Evolutionary conservation across 345 rosid species (phyloP).

Genomic region (Dovyalis caffra): DNA sequence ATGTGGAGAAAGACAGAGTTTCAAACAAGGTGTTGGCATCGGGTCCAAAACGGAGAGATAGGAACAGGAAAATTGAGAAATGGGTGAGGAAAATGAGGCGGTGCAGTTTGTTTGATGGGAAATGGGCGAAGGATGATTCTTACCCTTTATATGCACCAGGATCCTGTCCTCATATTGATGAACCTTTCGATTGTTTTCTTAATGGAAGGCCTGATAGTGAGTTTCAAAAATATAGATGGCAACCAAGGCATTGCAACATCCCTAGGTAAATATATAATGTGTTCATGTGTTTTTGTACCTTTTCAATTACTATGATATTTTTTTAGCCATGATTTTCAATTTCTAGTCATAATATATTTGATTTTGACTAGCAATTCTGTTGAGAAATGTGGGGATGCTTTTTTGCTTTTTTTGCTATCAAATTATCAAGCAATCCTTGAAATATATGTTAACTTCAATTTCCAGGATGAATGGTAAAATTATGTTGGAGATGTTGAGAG

Average conservation of each 20-base stretch:
- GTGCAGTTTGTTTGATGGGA: slow-evolving; percentile 45
- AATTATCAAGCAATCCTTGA: not conserved
- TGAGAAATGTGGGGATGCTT: not conserved
- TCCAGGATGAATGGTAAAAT: slow-evolving; percentile 38
- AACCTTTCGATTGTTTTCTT: slow-evolving; percentile 41
- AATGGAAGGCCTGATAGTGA: slow-evolving; percentile 45
- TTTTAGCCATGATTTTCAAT: not conserved
- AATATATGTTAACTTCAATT: not conserved
- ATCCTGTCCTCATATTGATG: slow-evolving; percentile 46
- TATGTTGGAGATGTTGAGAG: slow-evolving; percentile 42
- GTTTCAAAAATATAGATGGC: slow-evolving; percentile 42
- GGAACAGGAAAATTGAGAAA: slow-evolving; percentile 1
- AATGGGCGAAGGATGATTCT: slow-evolving; percentile 42
- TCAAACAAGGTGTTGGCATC: not conserved
- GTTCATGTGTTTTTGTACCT: not conserved
- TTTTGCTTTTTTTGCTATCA: not conserved
- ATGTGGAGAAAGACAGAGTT: not conserved
- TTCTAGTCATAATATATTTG: not conserved
- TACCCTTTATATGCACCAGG: slow-evolving; percentile 41
- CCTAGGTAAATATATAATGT: slow-evolving; percentile 31
- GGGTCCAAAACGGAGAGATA: not conserved
- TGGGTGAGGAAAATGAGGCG: slow-evolving; percentile 19
- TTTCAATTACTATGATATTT: not conserved
- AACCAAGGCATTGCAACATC: slow-evolving; percentile 38
- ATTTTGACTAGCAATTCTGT: not conserved